Percentiles rank a stretch among this genome's conserved stretches.
phyloP scores from a whole-genome alignment of 2,329 filamentous ascomycete species.

The Trichoderma endophyticum region DNA sequence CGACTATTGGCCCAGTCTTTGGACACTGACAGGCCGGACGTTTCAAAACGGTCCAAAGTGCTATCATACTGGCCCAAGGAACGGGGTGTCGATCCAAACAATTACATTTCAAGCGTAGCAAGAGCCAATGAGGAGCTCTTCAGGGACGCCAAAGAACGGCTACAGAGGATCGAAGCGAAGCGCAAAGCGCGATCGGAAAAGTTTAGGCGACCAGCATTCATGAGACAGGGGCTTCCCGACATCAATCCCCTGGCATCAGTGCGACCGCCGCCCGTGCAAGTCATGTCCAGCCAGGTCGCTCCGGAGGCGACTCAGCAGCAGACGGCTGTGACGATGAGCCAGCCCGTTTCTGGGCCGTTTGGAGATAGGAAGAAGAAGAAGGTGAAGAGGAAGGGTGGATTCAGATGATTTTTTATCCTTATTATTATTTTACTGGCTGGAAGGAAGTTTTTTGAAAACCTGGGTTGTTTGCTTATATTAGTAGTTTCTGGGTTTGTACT shows the following conservation, averaged over 20 bases:
- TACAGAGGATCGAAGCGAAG: conserved; percentile 33
- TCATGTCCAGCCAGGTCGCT: conserved; percentile 37
- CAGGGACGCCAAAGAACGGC: conserved; percentile 33
- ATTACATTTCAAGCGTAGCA: conserved; percentile 40
- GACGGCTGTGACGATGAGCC: conserved; percentile 40
- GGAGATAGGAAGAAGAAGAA: conserved; percentile 46
- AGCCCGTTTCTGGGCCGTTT: conserved; percentile 45
- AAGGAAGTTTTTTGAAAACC: background rate
- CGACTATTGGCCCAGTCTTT: conserved; percentile 34
- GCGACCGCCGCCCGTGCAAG: conserved; percentile 25
- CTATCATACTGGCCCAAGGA: conserved; percentile 40
- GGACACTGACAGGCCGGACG: conserved; percentile 25
- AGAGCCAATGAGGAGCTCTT: conserved; percentile 36
- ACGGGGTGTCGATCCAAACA: conserved; percentile 33
- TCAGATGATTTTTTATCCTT: conserved; percentile 29
- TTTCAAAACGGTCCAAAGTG: conserved; percentile 30
- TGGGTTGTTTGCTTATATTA: background rate
- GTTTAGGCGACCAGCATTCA: conserved; percentile 32
- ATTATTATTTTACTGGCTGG: background rate
- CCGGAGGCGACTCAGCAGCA: conserved; percentile 37
- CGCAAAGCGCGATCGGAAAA: conserved; percentile 35
- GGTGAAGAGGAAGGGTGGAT: conserved; percentile 42
- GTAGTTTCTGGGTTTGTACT: background rate
- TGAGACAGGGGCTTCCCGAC: conserved; percentile 26
- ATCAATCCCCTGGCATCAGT: conserved; percentile 18